phyloP scores from a whole-genome alignment of 192 early-diverging fungal species.

The Gamsiella multidivaricata region DNA sequence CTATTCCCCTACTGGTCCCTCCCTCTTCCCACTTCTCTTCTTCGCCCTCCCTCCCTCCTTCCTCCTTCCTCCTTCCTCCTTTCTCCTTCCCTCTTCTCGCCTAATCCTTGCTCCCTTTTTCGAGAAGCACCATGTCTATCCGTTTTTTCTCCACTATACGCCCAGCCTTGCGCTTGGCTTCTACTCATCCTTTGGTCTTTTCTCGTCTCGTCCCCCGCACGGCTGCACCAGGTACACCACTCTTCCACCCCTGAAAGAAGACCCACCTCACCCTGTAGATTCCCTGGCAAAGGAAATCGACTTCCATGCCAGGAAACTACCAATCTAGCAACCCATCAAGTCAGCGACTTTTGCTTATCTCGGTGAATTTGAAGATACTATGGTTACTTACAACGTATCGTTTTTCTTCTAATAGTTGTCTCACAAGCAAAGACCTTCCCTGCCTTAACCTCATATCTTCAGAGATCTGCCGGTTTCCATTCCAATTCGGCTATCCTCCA shows the following conservation, averaged over 20 bases:
- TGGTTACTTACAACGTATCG: not conserved
- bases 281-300: too few species aligned
- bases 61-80: not conserved
- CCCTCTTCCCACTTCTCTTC: not conserved
- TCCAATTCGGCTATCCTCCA: conserved; percentile 13
- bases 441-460: conserved; percentile 35
- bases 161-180: conserved; percentile 30
- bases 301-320: not conserved
- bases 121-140: conserved; percentile 13
- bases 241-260: conserved; percentile 19
- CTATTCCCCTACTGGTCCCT: not conserved
- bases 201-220: conserved; percentile 16
- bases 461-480: conserved; percentile 31
- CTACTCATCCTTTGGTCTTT: not conserved
- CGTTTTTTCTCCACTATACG: conserved; percentile 31
- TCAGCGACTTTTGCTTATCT: too few species aligned
- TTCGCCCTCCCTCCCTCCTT: not conserved
- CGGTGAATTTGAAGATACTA: too few species aligned
- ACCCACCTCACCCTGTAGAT: too few species aligned
- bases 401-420: conserved; percentile 1
- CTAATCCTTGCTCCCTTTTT: not conserved
- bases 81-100: not conserved
- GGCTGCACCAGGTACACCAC: conserved; percentile 12
- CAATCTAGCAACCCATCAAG: too few species aligned
- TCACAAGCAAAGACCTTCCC: conserved; percentile 26